Percentiles rank a stretch among this genome's conserved stretches.
Conservation (phyloP, 495 filamentous ascomycete species). For the Glutinoglossum americanum region DNA sequence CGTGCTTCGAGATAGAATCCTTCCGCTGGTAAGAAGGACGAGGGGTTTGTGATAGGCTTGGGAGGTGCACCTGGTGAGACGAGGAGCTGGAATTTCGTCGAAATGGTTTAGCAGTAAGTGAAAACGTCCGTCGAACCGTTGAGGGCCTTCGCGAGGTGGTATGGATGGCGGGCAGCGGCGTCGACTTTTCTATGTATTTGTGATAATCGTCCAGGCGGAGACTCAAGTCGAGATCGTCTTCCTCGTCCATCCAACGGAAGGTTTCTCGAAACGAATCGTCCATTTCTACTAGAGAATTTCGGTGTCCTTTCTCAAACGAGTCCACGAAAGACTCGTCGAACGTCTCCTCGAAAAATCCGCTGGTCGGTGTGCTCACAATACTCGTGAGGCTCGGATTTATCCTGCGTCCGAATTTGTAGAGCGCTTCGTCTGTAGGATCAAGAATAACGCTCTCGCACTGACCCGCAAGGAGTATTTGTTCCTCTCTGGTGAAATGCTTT, state of each 20-base stretch:
- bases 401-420: conserved; percentile 20
- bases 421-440: conserved; percentile 49
- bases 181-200: conserved; percentile 14
- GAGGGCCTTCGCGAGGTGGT: conserved; percentile 17
- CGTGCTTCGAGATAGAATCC: not conserved
- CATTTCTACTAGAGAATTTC: conserved; percentile 21
- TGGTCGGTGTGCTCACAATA: not conserved
- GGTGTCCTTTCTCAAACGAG: conserved; percentile 12
- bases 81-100: conserved; percentile 20
- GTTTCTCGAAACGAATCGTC: conserved; percentile 38
- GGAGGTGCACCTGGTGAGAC: conserved; percentile 15
- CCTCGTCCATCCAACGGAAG: conserved; percentile 64
- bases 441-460: conserved; percentile 37
- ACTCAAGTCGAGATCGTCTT: conserved; percentile 45
- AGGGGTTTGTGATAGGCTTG: conserved; percentile 13
- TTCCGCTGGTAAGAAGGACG: conserved; percentile 11
- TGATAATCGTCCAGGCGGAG: conserved; percentile 23
- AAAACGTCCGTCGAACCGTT: conserved; percentile 22
- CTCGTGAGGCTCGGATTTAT: conserved; percentile 5
- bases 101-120: conserved; percentile 20
- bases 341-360: conserved; percentile 8
- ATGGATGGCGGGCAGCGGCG: not conserved
- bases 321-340: conserved; percentile 13
- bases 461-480: conserved; percentile 40
- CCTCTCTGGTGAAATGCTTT: conserved; percentile 50